Evolutionary conservation across 495 filamentous ascomycete species (phyloP).

Genomic region (Xeromyces bisporus): DNA sequence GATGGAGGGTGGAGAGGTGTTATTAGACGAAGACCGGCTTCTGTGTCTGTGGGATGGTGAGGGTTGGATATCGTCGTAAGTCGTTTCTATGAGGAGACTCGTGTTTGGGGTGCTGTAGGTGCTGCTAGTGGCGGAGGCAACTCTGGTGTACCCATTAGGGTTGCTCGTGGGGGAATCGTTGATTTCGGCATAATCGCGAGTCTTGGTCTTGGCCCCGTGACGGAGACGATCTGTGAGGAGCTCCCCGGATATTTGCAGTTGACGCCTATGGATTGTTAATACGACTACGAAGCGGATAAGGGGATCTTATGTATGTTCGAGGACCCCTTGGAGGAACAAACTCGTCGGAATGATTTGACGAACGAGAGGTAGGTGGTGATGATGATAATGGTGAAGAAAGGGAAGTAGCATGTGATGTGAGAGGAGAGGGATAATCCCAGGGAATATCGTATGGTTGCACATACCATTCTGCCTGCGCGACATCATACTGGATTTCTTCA

Average conservation of each 20-base stretch:
- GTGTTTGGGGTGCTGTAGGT: constrained; percentile 15
- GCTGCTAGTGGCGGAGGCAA: constrained; percentile 19
- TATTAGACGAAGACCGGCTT: constrained; percentile 19
- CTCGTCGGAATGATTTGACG: no score
- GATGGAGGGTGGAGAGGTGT: constrained; percentile 33
- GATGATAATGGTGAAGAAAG: neutral
- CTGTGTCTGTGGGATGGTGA: constrained; percentile 8
- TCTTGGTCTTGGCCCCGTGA: constrained; percentile 26
- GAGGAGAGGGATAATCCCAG: neutral
- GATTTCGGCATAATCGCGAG: constrained; percentile 9
- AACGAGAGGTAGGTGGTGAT: neutral
- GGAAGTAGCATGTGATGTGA: neutral
- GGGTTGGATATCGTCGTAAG: no score
- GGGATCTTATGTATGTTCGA: no score
- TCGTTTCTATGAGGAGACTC: no score
- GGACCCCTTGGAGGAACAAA: no score
- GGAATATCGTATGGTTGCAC: neutral
- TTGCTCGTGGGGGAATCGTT: constrained; percentile 11
- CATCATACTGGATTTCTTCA: constrained; percentile 19
- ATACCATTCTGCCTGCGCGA: constrained; percentile 16
- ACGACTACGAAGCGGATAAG: neutral
- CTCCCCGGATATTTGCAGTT: constrained; percentile 25
- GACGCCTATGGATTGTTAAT: constrained; percentile 11
- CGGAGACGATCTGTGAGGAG: constrained; percentile 23
- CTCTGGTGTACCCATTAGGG: constrained; percentile 20